Evolutionary conservation across 2,329 filamentous ascomycete genomes (phyloP), one percentile per base, ranked within the genome.

Genomic region (Colletotrichum coccodes): DNA sequence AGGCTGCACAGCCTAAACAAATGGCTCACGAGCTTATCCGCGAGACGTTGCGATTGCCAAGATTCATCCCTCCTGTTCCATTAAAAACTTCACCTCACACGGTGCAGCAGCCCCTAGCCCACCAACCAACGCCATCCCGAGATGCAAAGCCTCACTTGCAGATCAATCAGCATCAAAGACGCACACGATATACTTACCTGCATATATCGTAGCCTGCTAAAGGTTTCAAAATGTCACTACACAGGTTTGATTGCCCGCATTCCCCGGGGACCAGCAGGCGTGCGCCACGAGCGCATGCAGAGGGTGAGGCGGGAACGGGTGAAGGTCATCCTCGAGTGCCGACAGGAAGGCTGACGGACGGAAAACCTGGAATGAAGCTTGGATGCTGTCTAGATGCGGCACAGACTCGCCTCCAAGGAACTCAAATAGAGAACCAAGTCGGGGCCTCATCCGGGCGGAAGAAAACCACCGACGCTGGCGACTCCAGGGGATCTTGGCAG

Each of bases 401-500:
- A 44, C 26, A 57, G 36, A 44, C 38, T 57, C 42, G 32, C 26
- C 36, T 52, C 28, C 14, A 21, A 32, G n/a, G 36, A 46, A 60
- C 46, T 60, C 61, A 52, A 60, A 64, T 52, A 60, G 42, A 47
- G 44, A 44, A 47, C n/a, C 32, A 32, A 12, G 36, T 30, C 38
- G 8, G 34, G 61, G 47, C 58, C 53, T n/a, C 5, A 6, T 53
- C 9, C 11, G 28, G n/a, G 50, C 30, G 36, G 30, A n/a, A 23
- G n/a, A 26, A 26, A 16, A 40, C 12, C 18, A 30, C 26, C 36
- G 12, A 42, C 40, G 12, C 26, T 28, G 40, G 38, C 28, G 28
- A 28, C 16, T 49, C 57, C 46, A 44, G 34, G 36, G n/a, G 54
- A 52, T 49, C 32, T 63, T 63, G 60, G 60, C 40, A 57, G 50